These are phyloP conservation scores for Aureobasidium sp. DNA, from an alignment of 2,329 filamentous ascomycete genomes.

Conservation along the genomic window DNA sequence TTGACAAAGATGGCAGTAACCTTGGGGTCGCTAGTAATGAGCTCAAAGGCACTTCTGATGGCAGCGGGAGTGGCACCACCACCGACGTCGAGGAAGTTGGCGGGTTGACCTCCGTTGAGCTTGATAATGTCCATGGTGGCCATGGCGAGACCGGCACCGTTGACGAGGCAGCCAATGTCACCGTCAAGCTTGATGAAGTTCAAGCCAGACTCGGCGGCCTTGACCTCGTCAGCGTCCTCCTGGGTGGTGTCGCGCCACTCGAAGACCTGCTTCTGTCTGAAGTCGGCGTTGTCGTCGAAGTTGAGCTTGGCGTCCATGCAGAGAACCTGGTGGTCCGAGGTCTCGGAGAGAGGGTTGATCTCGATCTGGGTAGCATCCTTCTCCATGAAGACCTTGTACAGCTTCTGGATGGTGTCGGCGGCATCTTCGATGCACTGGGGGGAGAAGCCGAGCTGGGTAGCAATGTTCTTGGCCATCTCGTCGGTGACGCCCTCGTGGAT, in stretches of 20 bases:
- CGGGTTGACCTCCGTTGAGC: constrained; percentile 89
- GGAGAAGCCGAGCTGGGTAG: constrained; percentile 89
- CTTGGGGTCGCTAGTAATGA: constrained; percentile 97
- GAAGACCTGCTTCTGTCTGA: constrained; percentile 95
- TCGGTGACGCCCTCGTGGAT: constrained; percentile 94
- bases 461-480: constrained; percentile 84
- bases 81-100: constrained; percentile 98
- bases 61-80: constrained; percentile 94
- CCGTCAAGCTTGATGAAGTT: constrained; percentile 99
- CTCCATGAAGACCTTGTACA: constrained; percentile 98
- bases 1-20: constrained; percentile 99
- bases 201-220: constrained; percentile 83
- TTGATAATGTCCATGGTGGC: constrained; percentile 99
- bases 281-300: constrained; percentile 98
- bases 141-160: constrained; percentile 98
- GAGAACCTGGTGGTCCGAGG: constrained; percentile 93
- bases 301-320: constrained; percentile 99
- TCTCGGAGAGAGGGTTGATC: constrained; percentile 98
- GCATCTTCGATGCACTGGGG: constrained; percentile 95
- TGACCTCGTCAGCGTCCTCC: constrained; percentile 96
- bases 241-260: constrained; percentile 87
- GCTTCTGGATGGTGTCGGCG: constrained; percentile 94
- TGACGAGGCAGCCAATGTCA: constrained; percentile 98
- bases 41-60: constrained; percentile 95
- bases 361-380: constrained; percentile 98